Conservation (phyloP, 495 filamentous ascomycete genomes). For the Penicillium verhagenii region DNA sequence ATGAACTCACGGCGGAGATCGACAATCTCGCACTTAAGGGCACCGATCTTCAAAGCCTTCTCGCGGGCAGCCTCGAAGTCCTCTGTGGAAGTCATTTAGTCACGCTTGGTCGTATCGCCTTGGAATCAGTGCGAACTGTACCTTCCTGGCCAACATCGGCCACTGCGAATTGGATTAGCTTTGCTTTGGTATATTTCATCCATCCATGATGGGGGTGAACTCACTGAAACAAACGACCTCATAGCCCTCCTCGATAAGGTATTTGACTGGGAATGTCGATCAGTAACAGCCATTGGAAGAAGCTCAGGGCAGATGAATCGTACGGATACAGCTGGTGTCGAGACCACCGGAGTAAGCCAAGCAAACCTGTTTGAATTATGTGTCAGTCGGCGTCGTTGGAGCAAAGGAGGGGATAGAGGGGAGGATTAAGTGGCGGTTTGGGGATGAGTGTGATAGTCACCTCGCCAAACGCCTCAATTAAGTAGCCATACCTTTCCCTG, state of each 20-base stretch:
- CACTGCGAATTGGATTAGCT: constrained; percentile 39
- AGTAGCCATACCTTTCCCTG: constrained; percentile 27
- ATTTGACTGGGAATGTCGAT: constrained; percentile 44
- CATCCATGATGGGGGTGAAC: constrained; percentile 10
- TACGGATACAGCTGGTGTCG: constrained; percentile 64
- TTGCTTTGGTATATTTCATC: constrained; percentile 5
- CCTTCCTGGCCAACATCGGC: constrained; percentile 65
- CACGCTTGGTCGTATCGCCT: background rate
- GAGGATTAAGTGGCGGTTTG: constrained; percentile 24
- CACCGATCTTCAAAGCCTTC: constrained; percentile 55
- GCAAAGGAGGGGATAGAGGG: constrained; percentile 10
- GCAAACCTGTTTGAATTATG: constrained; percentile 32
- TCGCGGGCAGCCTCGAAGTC: constrained; percentile 65
- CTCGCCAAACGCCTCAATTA: constrained; percentile 2
- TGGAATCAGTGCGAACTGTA: constrained; percentile 14
- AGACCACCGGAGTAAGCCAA: constrained; percentile 53
- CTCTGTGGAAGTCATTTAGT: constrained; percentile 33
- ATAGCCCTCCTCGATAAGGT: constrained; percentile 68
- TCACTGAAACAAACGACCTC: constrained; percentile 65
- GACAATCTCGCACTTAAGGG: constrained; percentile 43
- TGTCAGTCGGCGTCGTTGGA: constrained; percentile 10
- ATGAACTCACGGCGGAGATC: constrained; percentile 73
- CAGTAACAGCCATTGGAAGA: constrained; percentile 13
- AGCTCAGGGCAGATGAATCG: constrained; percentile 13
- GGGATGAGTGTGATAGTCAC: background rate